phyloP scores from a whole-genome alignment of 1,284 basidiomycete species.

The Boletus semigastroideus region DNA sequence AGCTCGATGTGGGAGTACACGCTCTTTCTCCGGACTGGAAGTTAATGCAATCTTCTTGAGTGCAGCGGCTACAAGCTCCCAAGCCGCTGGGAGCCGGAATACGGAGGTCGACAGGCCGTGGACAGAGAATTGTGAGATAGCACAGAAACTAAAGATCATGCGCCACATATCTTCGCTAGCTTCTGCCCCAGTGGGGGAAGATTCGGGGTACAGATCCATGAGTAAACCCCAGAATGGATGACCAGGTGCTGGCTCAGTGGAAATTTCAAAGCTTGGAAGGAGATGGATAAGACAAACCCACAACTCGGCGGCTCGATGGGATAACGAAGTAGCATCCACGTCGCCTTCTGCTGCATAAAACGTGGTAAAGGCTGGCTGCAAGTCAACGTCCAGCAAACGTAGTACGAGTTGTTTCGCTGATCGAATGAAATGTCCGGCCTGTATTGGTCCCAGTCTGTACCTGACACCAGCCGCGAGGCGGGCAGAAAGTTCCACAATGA shows the following conservation, averaged over 20 bases:
- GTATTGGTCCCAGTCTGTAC: conserved; percentile 24
- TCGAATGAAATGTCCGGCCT: conserved; percentile 30
- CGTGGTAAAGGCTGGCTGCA: conserved; percentile 47
- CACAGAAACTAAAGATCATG: conserved; percentile 67
- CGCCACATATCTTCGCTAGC: conserved; percentile 76
- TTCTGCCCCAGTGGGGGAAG: conserved; percentile 40
- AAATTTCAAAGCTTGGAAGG: conserved; percentile 25
- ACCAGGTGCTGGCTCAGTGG: conserved; percentile 19
- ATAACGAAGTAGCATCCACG: conserved; percentile 34
- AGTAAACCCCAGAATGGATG: conserved; percentile 51
- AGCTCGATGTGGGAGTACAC: conserved; percentile 36
- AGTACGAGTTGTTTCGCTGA: conserved; percentile 42
- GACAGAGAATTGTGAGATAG: conserved; percentile 77
- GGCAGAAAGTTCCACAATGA: conserved; percentile 56
- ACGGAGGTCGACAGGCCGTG: conserved; percentile 57
- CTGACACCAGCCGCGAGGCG: conserved; percentile 35
- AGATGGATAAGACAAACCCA: conserved; percentile 80
- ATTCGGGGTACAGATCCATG: conserved; percentile 35
- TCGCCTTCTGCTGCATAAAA: conserved; percentile 38
- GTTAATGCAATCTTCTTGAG: conserved; percentile 62
- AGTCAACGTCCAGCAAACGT: conserved; percentile 53
- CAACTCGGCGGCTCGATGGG: conserved; percentile 53
- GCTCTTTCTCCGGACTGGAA: conserved; percentile 52
- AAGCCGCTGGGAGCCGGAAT: conserved; percentile 57
- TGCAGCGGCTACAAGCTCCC: conserved; percentile 63